A percentile compares a stretch with the other conserved stretches of the same genome.
These are phyloP conservation scores for Lecanicillium sp. DNA, from an alignment of 2,329 filamentous ascomycete species.

Conservation along the genomic window DNA sequence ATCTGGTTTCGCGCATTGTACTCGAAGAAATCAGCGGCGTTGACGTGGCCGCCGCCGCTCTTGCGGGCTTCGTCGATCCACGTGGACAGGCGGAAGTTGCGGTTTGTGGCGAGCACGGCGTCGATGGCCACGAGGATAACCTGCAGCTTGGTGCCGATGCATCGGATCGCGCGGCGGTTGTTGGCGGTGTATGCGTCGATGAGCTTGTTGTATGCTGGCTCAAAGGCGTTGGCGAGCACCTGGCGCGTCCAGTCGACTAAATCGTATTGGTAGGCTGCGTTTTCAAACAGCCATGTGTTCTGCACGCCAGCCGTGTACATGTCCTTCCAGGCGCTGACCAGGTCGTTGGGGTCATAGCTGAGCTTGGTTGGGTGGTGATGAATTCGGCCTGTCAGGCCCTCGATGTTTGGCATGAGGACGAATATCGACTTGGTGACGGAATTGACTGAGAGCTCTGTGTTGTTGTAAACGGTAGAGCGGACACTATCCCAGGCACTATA, in stretches of 20 bases:
- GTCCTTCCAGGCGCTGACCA: conserved; percentile 29
- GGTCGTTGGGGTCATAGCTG: conserved; percentile 26
- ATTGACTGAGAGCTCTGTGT: conserved; percentile 13
- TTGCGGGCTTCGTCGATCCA: conserved; percentile 6
- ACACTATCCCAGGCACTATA: conserved; percentile 8
- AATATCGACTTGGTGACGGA: conserved; percentile 36
- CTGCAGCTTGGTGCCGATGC: conserved; percentile 2
- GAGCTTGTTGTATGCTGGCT: conserved; percentile 24
- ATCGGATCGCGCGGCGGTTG: not conserved
- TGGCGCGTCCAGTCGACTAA: conserved; percentile 39
- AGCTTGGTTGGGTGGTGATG: conserved; percentile 26
- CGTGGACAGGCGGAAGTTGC: conserved; percentile 1
- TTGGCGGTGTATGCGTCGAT: conserved; percentile 19
- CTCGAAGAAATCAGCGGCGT: conserved; percentile 26
- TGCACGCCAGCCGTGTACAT: conserved; percentile 25
- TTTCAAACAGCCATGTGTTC: conserved; percentile 25
- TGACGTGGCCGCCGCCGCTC: conserved; percentile 8
- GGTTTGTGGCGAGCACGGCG: conserved; percentile 5
- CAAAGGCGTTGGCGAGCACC: conserved; percentile 36
- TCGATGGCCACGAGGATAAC: conserved; percentile 5
- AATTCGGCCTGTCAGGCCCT: conserved; percentile 27
- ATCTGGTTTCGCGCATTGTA: conserved; percentile 39
- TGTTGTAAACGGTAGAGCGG: conserved; percentile 8
- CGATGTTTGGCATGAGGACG: conserved; percentile 32
- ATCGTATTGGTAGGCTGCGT: conserved; percentile 34